Conservation (phyloP, 108 stramenopile genomes). For the Cylindrotheca closterium region DNA sequence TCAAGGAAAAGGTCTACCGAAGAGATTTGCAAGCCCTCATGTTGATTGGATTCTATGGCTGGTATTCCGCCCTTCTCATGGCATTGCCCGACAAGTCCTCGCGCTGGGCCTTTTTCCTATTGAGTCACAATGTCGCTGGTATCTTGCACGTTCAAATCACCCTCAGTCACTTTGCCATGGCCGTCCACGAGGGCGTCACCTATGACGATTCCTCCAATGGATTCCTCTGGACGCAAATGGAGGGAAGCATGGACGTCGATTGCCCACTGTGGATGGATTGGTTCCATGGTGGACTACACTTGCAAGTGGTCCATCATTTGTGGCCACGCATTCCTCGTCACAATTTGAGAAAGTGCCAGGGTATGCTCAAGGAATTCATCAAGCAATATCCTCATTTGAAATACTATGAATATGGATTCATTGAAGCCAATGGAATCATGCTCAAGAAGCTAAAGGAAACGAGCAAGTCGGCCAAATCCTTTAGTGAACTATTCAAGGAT, state of each 20-base stretch:
- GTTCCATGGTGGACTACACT: constrained; percentile 94
- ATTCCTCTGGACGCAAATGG: constrained; percentile 58
- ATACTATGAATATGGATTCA: constrained; percentile 60
- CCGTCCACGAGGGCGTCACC: constrained; percentile 18
- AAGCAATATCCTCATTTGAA: constrained; percentile 72
- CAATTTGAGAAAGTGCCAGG: constrained; percentile 72
- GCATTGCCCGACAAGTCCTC: constrained; percentile 49
- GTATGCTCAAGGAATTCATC: constrained; percentile 65
- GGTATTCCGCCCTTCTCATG: constrained; percentile 47
- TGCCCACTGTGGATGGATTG: constrained; percentile 85
- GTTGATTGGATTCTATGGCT: constrained; percentile 57
- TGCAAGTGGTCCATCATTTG: constrained; percentile 91
- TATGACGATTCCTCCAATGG: constrained; percentile 53
- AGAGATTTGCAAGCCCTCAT: constrained; percentile 52
- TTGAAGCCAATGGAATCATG: constrained; percentile 28
- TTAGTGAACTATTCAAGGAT: constrained; percentile 14
- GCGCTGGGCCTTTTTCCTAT: constrained; percentile 55
- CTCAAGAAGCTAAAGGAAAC: constrained; percentile 11
- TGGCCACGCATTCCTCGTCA: constrained; percentile 88
- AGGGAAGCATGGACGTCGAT: constrained; percentile 78
- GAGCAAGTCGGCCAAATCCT: constrained; percentile 3
- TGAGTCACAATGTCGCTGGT: constrained; percentile 80
- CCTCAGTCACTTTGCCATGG: constrained; percentile 44
- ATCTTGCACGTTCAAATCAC: constrained; percentile 80
- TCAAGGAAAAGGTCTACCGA: constrained; percentile 27